A percentile compares a stretch with the other conserved stretches of the same genome.
phyloP scores from a whole-genome alignment of 768 basidiomycete genomes.

The Pholiota conissans region DNA sequence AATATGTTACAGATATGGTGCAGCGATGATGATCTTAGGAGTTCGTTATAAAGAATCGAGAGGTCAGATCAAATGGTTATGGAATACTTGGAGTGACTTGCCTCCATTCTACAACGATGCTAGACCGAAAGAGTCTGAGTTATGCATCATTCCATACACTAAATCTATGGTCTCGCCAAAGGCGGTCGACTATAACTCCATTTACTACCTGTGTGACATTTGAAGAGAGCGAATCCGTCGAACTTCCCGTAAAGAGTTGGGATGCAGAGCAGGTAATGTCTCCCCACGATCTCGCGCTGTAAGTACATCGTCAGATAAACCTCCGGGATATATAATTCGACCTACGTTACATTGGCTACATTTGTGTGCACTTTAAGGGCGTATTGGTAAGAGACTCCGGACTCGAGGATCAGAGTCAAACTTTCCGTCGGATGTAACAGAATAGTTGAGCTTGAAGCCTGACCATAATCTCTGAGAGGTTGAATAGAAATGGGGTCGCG shows the following conservation, averaged over 20 bases:
- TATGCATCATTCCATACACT: slow-evolving; percentile 58
- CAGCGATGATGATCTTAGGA: not conserved
- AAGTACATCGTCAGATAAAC: slow-evolving; percentile 1
- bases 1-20: slow-evolving; percentile 19
- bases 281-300: slow-evolving; percentile 66
- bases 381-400: slow-evolving; percentile 68
- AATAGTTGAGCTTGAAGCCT: slow-evolving; percentile 50
- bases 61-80: not conserved
- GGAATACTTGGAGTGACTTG: not conserved
- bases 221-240: slow-evolving; percentile 28
- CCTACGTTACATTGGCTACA: slow-evolving; percentile 72
- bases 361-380: slow-evolving; percentile 64
- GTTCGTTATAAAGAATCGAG: too few species aligned
- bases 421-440: slow-evolving; percentile 63
- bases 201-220: slow-evolving; percentile 36
- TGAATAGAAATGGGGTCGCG: slow-evolving; percentile 64
- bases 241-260: slow-evolving; percentile 49
- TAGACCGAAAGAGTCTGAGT: too few species aligned
- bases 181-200: slow-evolving; percentile 63
- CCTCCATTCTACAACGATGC: not conserved
- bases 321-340: slow-evolving; percentile 7
- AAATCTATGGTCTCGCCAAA: slow-evolving; percentile 68
- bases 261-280: slow-evolving; percentile 63
- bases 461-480: slow-evolving; percentile 63
- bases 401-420: slow-evolving; percentile 66